phyloP scores from a whole-genome alignment of 176 grass and related monocot genomes.

The Metroxylon sagu region DNA sequence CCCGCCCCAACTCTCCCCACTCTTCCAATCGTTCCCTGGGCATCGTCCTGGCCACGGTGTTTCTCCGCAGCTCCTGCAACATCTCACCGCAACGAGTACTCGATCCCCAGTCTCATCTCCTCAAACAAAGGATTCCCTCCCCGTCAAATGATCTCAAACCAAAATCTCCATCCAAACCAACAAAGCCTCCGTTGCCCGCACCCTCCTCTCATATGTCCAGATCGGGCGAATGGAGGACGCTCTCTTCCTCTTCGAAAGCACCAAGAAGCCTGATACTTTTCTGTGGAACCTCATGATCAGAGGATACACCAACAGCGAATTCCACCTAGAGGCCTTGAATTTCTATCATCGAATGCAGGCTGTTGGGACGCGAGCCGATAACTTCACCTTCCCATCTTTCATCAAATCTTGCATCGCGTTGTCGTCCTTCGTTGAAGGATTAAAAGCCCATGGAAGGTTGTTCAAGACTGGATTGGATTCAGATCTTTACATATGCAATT shows the following conservation, averaged over 20 bases:
- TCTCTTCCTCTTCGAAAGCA: conserved; percentile 24
- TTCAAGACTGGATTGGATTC: conserved; percentile 47
- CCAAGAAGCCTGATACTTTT: conserved; percentile 34
- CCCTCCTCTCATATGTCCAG: conserved; percentile 31
- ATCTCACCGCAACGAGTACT: conserved; percentile 6
- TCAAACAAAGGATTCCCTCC: conserved; percentile 27
- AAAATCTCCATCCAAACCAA: background rate
- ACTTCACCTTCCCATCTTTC: conserved; percentile 68
- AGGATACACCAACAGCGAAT: conserved; percentile 45
- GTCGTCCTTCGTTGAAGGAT: conserved; percentile 8
- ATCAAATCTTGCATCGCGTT: conserved; percentile 55
- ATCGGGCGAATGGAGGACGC: conserved; percentile 56
- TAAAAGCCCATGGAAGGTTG: conserved; percentile 36
- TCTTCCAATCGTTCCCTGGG: too few relatives aligned
- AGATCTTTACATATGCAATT: conserved; percentile 59
- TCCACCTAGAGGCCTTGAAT: conserved; percentile 30
- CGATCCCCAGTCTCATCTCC: conserved; percentile 8
- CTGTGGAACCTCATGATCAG: conserved; percentile 83
- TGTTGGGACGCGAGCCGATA: conserved; percentile 37
- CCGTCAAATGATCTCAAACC: background rate
- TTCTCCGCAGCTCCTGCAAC: conserved; percentile 30
- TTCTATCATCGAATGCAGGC: conserved; percentile 46
- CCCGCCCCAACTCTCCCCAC: too few relatives aligned
- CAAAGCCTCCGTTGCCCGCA: conserved; percentile 14
- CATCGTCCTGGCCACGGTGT: conserved; percentile 39